Percentiles rank a stretch among this genome's conserved stretches.
These are phyloP conservation scores for Phaeoacremonium minimum DNA, from an alignment of 2,329 filamentous ascomycete species.

Conservation along the genomic window DNA sequence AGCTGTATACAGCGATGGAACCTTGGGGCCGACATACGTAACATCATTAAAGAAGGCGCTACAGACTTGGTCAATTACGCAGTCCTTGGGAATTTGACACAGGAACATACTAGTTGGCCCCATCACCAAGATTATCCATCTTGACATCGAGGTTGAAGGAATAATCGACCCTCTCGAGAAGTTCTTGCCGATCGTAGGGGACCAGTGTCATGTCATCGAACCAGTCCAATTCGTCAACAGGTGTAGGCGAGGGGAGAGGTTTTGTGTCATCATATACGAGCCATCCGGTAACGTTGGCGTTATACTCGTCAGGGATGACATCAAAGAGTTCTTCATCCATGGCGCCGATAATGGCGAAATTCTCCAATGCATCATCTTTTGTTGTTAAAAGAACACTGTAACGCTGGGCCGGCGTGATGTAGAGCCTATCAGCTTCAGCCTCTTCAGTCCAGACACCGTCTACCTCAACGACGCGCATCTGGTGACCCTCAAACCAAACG, in stretches of 20 bases:
- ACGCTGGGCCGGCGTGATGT: slow-evolving; percentile 66
- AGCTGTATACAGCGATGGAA: slow-evolving; percentile 65
- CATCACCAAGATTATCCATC: slow-evolving; percentile 58
- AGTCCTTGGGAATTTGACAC: background rate
- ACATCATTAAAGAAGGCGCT: slow-evolving; percentile 57
- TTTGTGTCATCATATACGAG: slow-evolving; percentile 15
- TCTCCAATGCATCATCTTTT: slow-evolving; percentile 37
- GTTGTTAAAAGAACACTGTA: slow-evolving; percentile 64
- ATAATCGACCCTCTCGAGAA: slow-evolving; percentile 44
- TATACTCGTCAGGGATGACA: slow-evolving; percentile 42
- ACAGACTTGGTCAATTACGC: too few species aligned
- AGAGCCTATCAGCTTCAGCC: slow-evolving; percentile 52
- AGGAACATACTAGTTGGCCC: slow-evolving; percentile 27
- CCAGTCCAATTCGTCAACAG: slow-evolving; percentile 31
- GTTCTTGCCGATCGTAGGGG: slow-evolving; percentile 44
- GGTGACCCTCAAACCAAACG: slow-evolving; percentile 62
- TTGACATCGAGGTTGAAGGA: slow-evolving; percentile 41
- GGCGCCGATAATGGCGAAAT: slow-evolving; percentile 37
- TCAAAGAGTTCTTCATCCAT: slow-evolving; percentile 23
- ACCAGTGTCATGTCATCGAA: slow-evolving; percentile 42
- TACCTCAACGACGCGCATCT: slow-evolving; percentile 67
- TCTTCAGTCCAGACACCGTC: slow-evolving; percentile 66
- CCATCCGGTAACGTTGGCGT: slow-evolving; percentile 26
- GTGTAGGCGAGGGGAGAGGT: slow-evolving; percentile 7
- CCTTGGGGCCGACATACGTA: slow-evolving; percentile 60